Base-by-base conservation (phyloP, 1,139 yeast genomes). In the Sugiyamaella sp. region DNA sequence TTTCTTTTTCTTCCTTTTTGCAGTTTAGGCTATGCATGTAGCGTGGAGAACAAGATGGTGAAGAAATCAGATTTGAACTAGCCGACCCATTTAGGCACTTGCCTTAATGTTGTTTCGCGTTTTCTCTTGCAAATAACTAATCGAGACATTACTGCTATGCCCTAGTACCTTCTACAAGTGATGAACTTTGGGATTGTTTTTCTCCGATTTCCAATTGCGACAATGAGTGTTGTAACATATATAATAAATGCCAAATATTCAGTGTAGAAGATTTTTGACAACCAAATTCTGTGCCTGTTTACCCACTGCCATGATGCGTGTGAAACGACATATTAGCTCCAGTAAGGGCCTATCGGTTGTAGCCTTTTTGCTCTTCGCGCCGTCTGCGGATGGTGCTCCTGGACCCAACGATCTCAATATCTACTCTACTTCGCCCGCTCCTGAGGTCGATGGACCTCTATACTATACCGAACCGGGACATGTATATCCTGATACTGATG, bases 361-460 rank as follows among this genome's bases (percentile, higher is more conserved):
- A 33, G 33, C 29, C 1, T 43, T 25, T 10, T 16, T 33, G 37
- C 33, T 38, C 3, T 33, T n/a, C n/a, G n/a, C 41, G 2, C 20
- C 50, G 3, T 17, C 38, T 39, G 50, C 25, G 24, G 38, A 46
- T 25, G 43, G 44, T 24, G 50, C 50, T 14, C 50, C 50, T 37
- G 37, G 29, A 19, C 5, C 27, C 16, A 27, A 20, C 10, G 37
- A 33, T n/a, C 21, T 38, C 16, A 25, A 38, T 20, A 38, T 46
- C 8, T 38, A 12, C 25, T 37, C 50, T 12, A 27, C 12, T 37
- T 14, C 20, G 12, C 44, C 44, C 6, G 10, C 35, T 22, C 10
- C 19, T 16, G 49, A 46, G 12, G 39, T 19, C 12, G 42, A n/a
- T 21, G 20, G 16, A 9, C 29, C 49, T 8, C 3, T n/a, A 24